Evolutionary conservation across 192 early-diverging fungal species (phyloP), one percentile per base, ranked within the genome.

Genomic region (Diversispora eburnea): DNA sequence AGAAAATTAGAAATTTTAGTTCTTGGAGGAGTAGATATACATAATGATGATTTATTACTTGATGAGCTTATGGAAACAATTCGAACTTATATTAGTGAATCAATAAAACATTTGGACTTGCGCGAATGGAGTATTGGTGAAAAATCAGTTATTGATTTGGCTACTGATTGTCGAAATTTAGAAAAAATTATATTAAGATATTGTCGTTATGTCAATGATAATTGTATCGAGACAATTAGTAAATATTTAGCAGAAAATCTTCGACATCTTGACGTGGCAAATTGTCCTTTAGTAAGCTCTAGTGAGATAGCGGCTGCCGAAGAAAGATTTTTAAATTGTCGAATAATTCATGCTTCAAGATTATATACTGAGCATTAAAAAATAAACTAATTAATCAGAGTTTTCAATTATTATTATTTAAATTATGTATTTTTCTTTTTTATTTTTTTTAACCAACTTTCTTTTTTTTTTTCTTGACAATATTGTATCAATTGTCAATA

Each of bases 161-260:
- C 41, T 7, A 49, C 47, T 19, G 51, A 25, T 33, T 68, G 67
- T 22, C 46, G 13, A 17, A 68, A 68, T 20, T 54, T 68, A 51
- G 52, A 22, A 19, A 68, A 68, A 54, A 13, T 68, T 19, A 20
- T 54, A 25, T 47, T 68, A 13, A 68, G 46, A 25, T 68, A 68
- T 68, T 68, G 67, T 52, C 67, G 67, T 52, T 39, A 68, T 68
- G 51, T 68, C 41, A 68, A 68, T 33, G 67, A 68, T 68, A 39
- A 54, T 54, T 52, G 67, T 33, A 68, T 68, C 25, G 52, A 19
- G 43, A 39, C 19, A 25, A 52, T 68, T 41, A 52, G 67, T 10
- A 48, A 68, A 68, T 39, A 52, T 51, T 49, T 68, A 19, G 47
- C 67, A 15, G 67, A 48, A 39, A 68, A 48, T 39, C 46, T 68